Base-by-base conservation (phyloP, 495 filamentous ascomycete genomes). In the Daldinia childiae region DNA sequence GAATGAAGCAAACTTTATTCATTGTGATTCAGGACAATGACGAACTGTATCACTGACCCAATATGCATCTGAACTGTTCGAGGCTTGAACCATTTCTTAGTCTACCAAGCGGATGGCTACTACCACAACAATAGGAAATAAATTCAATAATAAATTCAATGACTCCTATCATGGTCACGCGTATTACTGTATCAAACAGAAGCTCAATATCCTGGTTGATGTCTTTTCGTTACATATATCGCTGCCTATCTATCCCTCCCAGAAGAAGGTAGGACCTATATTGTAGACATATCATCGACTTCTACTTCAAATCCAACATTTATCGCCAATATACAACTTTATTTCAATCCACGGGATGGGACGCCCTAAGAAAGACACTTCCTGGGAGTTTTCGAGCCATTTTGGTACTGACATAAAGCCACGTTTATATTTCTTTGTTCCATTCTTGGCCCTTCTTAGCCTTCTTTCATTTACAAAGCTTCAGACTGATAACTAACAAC, bases 401-500 rank as follows among this genome's bases (percentile, higher is more conserved):
- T 24, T 21, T 34, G 55, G 64, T 68, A 68, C 26, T 51, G 14
- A 12, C 60, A 36, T 30, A 4, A 24, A 58, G 26, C 51, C 36
- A n/a, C 27, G 7, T 8, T 61, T 27, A 7, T 43, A 19, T 19
- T 61, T 61, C 43, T 34, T 64, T 54, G 55, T 34, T 50, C 26
- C 7, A 48, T 29, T 51, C 38, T n/a, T n/a, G 1, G 6, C 29
- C 7, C 52, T 29, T 51, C 38, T n/a, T n/a, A 3, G 6, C 29
- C 51, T 21, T 56, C 27, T 60, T 63, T 51, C n/a, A 43, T 9
- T 34, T 56, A 11, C 3, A 21, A 56, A 39, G 52, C n/a, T 27
- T 15, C 59, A n/a, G 9, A 29, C 54, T 59, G 39, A 79, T 81
- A 56, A 81, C 72, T 32, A 17, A 2, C 58, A 48, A 12, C 27